Evolutionary conservation across 1,284 basidiomycete species (phyloP).

Genomic region (Melampsora americana): DNA sequence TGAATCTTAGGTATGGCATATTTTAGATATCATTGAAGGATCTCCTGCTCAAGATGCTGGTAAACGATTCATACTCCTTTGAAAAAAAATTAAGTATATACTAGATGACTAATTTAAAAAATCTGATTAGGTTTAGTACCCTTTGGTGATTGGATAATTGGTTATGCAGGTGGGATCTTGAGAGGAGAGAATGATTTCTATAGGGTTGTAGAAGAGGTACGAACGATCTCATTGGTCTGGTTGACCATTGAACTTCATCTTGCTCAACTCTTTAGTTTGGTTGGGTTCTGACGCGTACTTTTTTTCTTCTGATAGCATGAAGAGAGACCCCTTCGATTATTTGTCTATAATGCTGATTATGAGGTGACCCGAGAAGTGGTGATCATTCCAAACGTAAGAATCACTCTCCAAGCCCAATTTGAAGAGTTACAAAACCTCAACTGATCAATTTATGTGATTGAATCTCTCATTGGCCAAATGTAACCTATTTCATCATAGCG

Average conservation of each 20-base stretch:
- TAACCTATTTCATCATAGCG: slow-evolving; percentile 54
- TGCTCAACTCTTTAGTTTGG: slow-evolving; percentile 31
- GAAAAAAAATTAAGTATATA: slow-evolving; percentile 14
- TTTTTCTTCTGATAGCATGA: slow-evolving; percentile 64
- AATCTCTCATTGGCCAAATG: too few relatives aligned
- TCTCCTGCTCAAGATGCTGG: slow-evolving; percentile 82
- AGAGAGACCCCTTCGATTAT: slow-evolving; percentile 85
- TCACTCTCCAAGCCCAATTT: neutral
- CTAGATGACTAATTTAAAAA: slow-evolving; percentile 18
- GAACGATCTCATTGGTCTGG: slow-evolving; percentile 48
- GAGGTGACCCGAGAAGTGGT: slow-evolving; percentile 78
- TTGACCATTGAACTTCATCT: slow-evolving; percentile 21
- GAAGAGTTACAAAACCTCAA: neutral
- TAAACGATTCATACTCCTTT: slow-evolving; percentile 11
- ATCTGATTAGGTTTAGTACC: slow-evolving; percentile 66
- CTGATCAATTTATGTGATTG: too few relatives aligned
- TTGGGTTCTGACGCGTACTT: neutral
- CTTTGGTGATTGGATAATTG: slow-evolving; percentile 82
- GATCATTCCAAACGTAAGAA: slow-evolving; percentile 69
- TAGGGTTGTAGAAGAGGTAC: slow-evolving; percentile 84
- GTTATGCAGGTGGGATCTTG: slow-evolving; percentile 90
- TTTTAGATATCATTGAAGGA: slow-evolving; percentile 91
- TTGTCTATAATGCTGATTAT: slow-evolving; percentile 95
- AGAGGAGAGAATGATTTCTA: slow-evolving; percentile 95
- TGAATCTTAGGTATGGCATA: slow-evolving; percentile 81